These are phyloP conservation scores for Phaeosphaeriaceae sp. DNA, from an alignment of 2,329 filamentous ascomycete species.

Conservation along the genomic window DNA sequence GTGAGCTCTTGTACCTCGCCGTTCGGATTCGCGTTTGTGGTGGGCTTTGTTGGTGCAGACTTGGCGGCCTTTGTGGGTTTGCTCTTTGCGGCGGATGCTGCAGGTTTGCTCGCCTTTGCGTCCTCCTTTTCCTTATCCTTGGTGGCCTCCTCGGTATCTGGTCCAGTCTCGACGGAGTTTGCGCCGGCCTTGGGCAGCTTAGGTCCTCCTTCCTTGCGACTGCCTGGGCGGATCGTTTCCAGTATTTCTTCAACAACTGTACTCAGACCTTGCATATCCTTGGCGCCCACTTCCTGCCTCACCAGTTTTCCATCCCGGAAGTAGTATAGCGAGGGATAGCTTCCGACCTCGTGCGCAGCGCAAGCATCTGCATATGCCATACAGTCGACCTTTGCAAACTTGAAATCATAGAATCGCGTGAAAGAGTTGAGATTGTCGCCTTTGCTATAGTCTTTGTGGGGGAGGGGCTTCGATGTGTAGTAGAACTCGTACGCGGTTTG, in stretches of 20 bases:
- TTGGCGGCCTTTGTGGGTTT: constrained; percentile 38
- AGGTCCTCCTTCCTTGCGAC: constrained; percentile 71
- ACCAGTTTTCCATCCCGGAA: constrained; percentile 78
- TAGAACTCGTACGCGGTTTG: constrained; percentile 97
- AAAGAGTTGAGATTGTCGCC: constrained; percentile 70
- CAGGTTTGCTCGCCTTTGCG: constrained; percentile 18
- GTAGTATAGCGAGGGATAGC: constrained; percentile 79
- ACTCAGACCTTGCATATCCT: constrained; percentile 71
- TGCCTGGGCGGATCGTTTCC: constrained; percentile 80
- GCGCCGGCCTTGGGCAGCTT: constrained; percentile 76
- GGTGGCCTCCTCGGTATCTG: constrained; percentile 43
- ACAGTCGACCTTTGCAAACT: constrained; percentile 87
- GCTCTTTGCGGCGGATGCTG: constrained; percentile 16
- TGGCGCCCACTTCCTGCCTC: constrained; percentile 70
- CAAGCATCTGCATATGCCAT: constrained; percentile 83
- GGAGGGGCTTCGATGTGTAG: constrained; percentile 79
- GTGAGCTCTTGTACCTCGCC: constrained; percentile 79
- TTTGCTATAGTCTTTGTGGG: constrained; percentile 54
- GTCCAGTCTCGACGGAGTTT: constrained; percentile 53
- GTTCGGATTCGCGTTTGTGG: constrained; percentile 67
- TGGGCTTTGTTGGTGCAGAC: constrained; percentile 29
- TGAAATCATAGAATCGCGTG: constrained; percentile 84
- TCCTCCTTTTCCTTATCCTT: constrained; percentile 43
- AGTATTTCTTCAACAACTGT: constrained; percentile 76
- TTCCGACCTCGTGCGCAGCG: constrained; percentile 66